Conservation (phyloP, 805 yeast species). For the Pichia cabralensis region DNA sequence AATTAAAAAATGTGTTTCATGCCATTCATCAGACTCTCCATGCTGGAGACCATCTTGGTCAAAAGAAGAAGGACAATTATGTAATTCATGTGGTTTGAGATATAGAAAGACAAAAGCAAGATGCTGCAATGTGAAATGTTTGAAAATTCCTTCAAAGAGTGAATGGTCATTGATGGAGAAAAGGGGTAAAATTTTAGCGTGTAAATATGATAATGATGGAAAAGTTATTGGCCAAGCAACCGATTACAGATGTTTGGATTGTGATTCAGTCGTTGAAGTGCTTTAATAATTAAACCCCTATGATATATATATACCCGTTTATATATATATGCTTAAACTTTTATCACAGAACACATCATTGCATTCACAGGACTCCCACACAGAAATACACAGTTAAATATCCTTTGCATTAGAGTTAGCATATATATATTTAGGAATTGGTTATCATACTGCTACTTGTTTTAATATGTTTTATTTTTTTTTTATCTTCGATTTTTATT, state of each 20-base stretch:
- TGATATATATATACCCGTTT: no score
- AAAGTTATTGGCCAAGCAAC: conserved; percentile 9
- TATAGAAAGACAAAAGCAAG: conserved; percentile 91
- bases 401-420: no score
- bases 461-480: no score
- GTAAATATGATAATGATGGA: conserved; percentile 6
- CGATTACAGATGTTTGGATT: conserved; percentile 45
- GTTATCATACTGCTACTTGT: no score
- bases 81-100: conserved; percentile 92
- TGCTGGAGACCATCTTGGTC: conserved; percentile 99
- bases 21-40: conserved; percentile 86
- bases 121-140: conserved; percentile 66
- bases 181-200: conserved; percentile 39
- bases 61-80: conserved; percentile 80
- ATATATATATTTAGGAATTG: no score
- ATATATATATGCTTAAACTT: no score
- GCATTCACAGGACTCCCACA: no score
- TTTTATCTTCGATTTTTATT: no score
- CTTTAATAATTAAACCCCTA: no score
- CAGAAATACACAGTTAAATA: no score
- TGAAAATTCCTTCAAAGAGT: conserved; percentile 91
- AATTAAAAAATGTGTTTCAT: conserved; percentile 70
- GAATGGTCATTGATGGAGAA: conserved; percentile 85
- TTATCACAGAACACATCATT: no score
- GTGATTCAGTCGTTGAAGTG: conserved; percentile 47